These are phyloP conservation scores for Gomphus bonarii DNA, from an alignment of 1,284 basidiomycete species.

Conservation along the genomic window DNA sequence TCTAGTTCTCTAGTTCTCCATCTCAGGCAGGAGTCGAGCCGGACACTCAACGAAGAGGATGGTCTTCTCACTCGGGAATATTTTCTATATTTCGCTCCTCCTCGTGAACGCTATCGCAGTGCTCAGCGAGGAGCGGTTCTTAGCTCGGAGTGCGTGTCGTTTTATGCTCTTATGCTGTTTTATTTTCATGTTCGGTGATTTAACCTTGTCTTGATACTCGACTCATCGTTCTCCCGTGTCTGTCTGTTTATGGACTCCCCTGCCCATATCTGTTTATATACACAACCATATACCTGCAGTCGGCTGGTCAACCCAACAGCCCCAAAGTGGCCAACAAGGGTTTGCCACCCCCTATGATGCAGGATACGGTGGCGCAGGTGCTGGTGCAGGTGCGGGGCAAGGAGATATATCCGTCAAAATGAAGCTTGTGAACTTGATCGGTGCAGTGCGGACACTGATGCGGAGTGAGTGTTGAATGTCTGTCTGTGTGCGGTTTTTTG, in stretches of 20 bases:
- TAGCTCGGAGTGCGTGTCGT: conserved; percentile 85
- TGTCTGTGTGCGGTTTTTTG: no score
- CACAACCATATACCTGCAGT: no score
- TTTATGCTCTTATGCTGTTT: no score
- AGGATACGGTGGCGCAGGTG: conserved; percentile 38
- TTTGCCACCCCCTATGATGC: conserved; percentile 61
- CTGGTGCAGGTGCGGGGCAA: no score
- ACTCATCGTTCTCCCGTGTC: neutral
- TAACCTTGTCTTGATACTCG: conserved; percentile 6
- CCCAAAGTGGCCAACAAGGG: conserved; percentile 38
- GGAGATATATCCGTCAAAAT: conserved; percentile 71
- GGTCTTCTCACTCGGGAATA: conserved; percentile 47
- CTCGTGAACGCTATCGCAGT: conserved; percentile 91
- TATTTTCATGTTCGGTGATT: neutral
- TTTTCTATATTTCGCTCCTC: conserved; percentile 68
- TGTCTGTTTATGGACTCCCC: conserved; percentile 1
- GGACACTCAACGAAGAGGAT: no score
- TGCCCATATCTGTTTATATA: no score
- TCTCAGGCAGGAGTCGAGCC: neutral
- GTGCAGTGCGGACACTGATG: conserved; percentile 90
- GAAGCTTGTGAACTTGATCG: conserved; percentile 83
- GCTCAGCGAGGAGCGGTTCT: conserved; percentile 90
- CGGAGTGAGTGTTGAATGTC: conserved; percentile 54
- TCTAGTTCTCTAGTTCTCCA: no score
- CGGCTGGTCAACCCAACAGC: conserved; percentile 72